Evolutionary conservation across 2,329 filamentous ascomycete species (phyloP).

Genomic region (Furcasterigmium furcatum): DNA sequence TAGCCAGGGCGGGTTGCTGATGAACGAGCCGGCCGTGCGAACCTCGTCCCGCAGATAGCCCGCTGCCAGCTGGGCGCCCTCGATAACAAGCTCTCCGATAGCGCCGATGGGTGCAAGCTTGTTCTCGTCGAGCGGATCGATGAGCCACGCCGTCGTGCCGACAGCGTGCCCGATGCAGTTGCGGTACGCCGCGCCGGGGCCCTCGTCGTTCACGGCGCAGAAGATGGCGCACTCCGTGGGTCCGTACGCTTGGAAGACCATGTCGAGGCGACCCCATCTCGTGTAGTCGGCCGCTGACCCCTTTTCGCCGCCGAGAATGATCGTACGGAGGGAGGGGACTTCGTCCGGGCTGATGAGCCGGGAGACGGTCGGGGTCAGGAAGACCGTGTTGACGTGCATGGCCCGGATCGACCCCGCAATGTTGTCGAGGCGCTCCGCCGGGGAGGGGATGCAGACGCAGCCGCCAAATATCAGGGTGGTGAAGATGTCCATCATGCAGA

Average conservation of each 20-base stretch:
- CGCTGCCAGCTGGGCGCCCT: conserved; percentile 25
- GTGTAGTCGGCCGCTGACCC: too few relatives aligned
- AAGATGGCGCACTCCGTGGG: conserved; percentile 4
- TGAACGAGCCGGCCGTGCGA: conserved; percentile 24
- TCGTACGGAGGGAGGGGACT: background rate
- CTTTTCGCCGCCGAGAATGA: conserved; percentile 4
- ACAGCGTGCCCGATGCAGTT: background rate
- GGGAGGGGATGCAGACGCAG: conserved; percentile 18
- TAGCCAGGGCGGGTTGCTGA: conserved; percentile 24
- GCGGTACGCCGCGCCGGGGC: background rate
- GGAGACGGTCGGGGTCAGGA: conserved; percentile 12
- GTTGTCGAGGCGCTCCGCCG: conserved; percentile 13
- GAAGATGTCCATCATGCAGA: conserved; percentile 10
- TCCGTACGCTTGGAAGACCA: conserved; percentile 6
- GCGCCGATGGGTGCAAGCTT: conserved; percentile 34
- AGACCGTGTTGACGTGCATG: conserved; percentile 2
- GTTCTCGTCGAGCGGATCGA: conserved; percentile 28
- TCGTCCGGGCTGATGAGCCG: conserved; percentile 4
- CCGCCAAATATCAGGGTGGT: conserved; percentile 24
- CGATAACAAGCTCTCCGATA: conserved; percentile 40
- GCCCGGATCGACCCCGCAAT: conserved; percentile 10
- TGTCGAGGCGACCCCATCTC: background rate
- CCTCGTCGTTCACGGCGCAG: conserved; percentile 1
- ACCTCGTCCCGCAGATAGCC: conserved; percentile 13
- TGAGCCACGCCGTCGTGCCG: conserved; percentile 28